These are phyloP conservation scores for Cercospora janseana DNA, from an alignment of 2,329 filamentous ascomycete genomes.

Conservation along the genomic window DNA sequence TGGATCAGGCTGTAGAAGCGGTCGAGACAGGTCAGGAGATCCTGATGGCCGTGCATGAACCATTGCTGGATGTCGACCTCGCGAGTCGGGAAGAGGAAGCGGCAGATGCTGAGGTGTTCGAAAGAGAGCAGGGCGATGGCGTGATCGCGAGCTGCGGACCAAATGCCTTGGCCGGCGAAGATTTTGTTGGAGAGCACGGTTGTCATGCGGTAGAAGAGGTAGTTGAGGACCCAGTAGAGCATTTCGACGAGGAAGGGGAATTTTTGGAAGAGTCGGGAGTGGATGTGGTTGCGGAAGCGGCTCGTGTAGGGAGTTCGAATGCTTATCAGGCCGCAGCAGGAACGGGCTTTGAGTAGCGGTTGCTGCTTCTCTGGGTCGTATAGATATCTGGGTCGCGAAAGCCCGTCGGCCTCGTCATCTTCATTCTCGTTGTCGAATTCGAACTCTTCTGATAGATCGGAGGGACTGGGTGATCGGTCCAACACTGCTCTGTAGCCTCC, in stretches of 20 bases:
- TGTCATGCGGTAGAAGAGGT: conserved; percentile 61
- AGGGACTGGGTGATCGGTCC: conserved; percentile 28
- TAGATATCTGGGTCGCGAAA: conserved; percentile 16
- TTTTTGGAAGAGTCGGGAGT: conserved; percentile 63
- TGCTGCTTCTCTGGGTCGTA: conserved; percentile 40
- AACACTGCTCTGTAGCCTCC: conserved; percentile 36
- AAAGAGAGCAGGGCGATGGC: conserved; percentile 55
- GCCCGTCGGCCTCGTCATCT: conserved; percentile 29
- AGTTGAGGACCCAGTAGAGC: conserved; percentile 70
- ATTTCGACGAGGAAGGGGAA: conserved; percentile 70
- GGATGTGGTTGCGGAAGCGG: conserved; percentile 59
- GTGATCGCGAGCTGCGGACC: conserved; percentile 56
- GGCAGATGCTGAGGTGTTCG: conserved; percentile 52
- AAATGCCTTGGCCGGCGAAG: conserved; percentile 48
- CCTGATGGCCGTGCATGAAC: conserved; percentile 56
- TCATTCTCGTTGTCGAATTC: conserved; percentile 40
- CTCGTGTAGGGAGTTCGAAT: conserved; percentile 43
- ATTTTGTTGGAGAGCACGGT: conserved; percentile 35
- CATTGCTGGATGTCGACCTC: conserved; percentile 56
- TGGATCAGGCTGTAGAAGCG: conserved; percentile 59
- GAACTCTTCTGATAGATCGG: conserved; percentile 40
- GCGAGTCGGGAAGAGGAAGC: conserved; percentile 53
- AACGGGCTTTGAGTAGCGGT: conserved; percentile 52
- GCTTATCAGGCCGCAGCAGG: conserved; percentile 50
- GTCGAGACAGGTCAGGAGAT: conserved; percentile 55